A percentile compares a stretch with the other conserved stretches of the same genome.
Evolutionary conservation across 768 basidiomycete species (phyloP).

Genomic region (Cystofilobasidium capitatum): DNA sequence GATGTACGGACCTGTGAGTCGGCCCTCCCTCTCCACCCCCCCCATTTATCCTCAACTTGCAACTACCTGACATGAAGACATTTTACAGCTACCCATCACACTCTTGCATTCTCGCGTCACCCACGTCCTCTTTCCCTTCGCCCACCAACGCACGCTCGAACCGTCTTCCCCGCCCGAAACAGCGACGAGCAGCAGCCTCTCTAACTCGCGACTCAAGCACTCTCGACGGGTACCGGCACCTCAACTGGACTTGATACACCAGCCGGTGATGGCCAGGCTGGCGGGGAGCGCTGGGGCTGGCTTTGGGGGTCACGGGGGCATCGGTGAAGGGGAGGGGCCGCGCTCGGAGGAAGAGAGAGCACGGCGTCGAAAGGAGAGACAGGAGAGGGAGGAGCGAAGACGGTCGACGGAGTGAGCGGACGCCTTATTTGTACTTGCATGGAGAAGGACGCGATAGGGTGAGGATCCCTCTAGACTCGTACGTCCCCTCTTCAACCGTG

Average conservation of each 20-base stretch:
- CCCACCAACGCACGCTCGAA: neutral
- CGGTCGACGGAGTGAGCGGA: neutral
- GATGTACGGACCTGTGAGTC: slow-evolving; percentile 24
- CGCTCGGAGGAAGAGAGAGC: neutral
- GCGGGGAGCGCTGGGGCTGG: slow-evolving; percentile 7
- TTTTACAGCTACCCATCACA: slow-evolving; percentile 1
- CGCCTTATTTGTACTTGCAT: neutral
- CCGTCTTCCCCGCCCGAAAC: neutral
- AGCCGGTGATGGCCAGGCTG: slow-evolving; percentile 4
- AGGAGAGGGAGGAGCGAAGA: neutral
- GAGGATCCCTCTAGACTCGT: no score
- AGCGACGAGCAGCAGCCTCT: neutral
- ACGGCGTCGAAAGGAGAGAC: neutral
- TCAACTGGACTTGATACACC: slow-evolving; percentile 1
- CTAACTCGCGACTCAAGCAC: neutral
- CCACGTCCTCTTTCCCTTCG: slow-evolving; percentile 1
- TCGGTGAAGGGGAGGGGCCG: slow-evolving; percentile 17
- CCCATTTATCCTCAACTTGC: neutral
- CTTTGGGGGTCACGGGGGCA: slow-evolving; percentile 5
- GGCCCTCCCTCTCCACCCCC: neutral
- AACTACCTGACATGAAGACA: neutral
- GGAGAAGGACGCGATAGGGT: no score
- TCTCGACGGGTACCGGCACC: neutral
- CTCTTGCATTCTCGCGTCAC: slow-evolving; percentile 16
- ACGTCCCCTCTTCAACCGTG: no score